phyloP scores from a whole-genome alignment of 768 basidiomycete species.

The Rhizopogon roseolus region DNA sequence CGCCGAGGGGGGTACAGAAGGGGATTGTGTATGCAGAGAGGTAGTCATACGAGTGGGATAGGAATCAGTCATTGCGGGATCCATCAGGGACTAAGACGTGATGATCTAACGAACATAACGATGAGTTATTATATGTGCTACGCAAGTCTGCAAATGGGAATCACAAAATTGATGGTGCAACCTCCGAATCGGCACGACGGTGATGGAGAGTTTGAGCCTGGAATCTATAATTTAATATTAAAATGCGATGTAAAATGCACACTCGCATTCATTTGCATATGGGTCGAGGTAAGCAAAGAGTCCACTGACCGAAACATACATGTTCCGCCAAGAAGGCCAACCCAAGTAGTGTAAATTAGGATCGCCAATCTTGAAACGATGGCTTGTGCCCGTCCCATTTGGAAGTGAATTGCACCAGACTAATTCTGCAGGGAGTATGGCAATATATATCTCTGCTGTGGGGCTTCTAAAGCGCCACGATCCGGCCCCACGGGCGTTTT shows the following conservation, averaged over 20 bases:
- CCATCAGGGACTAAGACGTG: too few relatives aligned
- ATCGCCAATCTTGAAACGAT: background rate
- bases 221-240: too few relatives aligned
- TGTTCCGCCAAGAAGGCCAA: too few relatives aligned
- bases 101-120: background rate
- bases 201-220: background rate
- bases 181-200: background rate
- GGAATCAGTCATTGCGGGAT: background rate
- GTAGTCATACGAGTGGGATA: background rate
- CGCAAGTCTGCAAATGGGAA: background rate
- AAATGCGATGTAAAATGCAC: too few relatives aligned
- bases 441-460: too few relatives aligned
- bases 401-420: background rate
- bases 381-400: too few relatives aligned
- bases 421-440: background rate
- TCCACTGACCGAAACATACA: too few relatives aligned
- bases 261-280: too few relatives aligned
- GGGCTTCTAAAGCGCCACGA: background rate
- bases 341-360: background rate
- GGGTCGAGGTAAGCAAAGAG: too few relatives aligned
- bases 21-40: background rate
- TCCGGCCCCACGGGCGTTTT: background rate
- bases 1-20: constrained; percentile 2
- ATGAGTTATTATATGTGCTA: background rate
- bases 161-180: background rate